Base-by-base conservation (phyloP, 371 early-diverging fungal species). In the Rhizomucor miehei region DNA sequence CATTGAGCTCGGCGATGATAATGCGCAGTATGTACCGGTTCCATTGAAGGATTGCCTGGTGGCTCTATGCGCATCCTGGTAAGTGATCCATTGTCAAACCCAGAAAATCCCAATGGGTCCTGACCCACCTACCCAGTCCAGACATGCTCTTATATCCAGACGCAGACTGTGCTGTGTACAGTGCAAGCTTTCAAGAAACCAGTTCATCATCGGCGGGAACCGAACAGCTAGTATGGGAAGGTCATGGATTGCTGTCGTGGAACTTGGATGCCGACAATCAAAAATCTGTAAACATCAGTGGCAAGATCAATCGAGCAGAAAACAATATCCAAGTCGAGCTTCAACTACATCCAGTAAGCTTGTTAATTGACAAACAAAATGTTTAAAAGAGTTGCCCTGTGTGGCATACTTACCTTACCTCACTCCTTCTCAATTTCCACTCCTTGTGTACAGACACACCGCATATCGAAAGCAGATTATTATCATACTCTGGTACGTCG, bases 201-300 rank as follows among this genome's bases (percentile, higher is more conserved):
- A 44, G 49, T 8, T 44, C 54, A 10, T 38, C 56, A 13, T 38
- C 56, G 46, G 40, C 57, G 54, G 41, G 52, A 53, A 37, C 36
- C 16, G 60, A 59, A 36, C 46, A 41, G n/a, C 39, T 63, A 17
- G 65, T 75, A 17, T 77, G 77, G 77, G 74, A 77, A 56, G 77
- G 77, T 2, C 77, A 77, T 56, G 77, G 77, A 4, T 48, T 73
- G 11, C 17, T 77, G 44, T 69, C 73, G 11, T 77, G 77, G 77
- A 63, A 71, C n/a, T 60, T 73, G 57, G 72, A 62, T 43, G 53
- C 65, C 13, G 55, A 58, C 11, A 39, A 48, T 21, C 71, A 17
- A 69, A 67, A 52, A 14, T 44, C 23, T 20, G 39, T 39, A 29
- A 57, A 54, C 14, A 55, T 37, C 45, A 59, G 39, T 35, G 66